Percentiles rank a stretch among this genome's conserved stretches.
These are phyloP conservation scores for Alternaria dauci DNA, from an alignment of 2,329 filamentous ascomycete genomes.

Conservation along the genomic window DNA sequence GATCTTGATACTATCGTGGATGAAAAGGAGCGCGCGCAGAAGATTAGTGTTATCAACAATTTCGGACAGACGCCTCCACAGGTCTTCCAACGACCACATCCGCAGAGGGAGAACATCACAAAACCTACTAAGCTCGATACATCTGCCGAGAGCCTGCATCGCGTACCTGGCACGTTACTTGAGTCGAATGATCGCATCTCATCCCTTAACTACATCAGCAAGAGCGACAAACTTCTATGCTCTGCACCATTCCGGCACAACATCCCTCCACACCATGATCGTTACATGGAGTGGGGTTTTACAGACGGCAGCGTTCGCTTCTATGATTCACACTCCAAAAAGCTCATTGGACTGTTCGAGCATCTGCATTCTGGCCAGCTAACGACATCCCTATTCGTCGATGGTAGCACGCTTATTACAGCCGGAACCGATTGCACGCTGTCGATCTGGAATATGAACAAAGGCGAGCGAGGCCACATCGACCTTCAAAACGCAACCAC, in stretches of 20 bases:
- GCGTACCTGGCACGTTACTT: constrained; percentile 79
- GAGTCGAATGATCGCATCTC: constrained; percentile 80
- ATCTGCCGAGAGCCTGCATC: constrained; percentile 76
- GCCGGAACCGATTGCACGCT: constrained; percentile 92
- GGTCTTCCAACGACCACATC: constrained; percentile 84
- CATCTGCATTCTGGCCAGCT: constrained; percentile 93
- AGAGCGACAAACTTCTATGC: constrained; percentile 82
- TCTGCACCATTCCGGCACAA: constrained; percentile 86
- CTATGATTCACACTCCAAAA: constrained; percentile 83
- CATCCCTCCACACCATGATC: constrained; percentile 85
- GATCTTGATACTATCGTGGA: constrained; percentile 92
- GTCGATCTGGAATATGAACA: constrained; percentile 79
- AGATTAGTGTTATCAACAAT: constrained; percentile 96
- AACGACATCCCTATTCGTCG: constrained; percentile 82
- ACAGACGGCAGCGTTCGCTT: constrained; percentile 93
- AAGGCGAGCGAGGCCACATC: constrained; percentile 68
- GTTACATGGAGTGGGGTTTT: constrained; percentile 95
- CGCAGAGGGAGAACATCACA: constrained; percentile 72
- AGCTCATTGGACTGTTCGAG: constrained; percentile 87
- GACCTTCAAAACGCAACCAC: constrained; percentile 81
- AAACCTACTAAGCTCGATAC: constrained; percentile 78
- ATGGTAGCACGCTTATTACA: constrained; percentile 89
- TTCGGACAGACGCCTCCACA: constrained; percentile 98
- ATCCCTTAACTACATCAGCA: constrained; percentile 78
- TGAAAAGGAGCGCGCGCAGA: constrained; percentile 83